Base-by-base conservation (phyloP, 2,329 filamentous ascomycete species). In the Alternaria burnsii region DNA sequence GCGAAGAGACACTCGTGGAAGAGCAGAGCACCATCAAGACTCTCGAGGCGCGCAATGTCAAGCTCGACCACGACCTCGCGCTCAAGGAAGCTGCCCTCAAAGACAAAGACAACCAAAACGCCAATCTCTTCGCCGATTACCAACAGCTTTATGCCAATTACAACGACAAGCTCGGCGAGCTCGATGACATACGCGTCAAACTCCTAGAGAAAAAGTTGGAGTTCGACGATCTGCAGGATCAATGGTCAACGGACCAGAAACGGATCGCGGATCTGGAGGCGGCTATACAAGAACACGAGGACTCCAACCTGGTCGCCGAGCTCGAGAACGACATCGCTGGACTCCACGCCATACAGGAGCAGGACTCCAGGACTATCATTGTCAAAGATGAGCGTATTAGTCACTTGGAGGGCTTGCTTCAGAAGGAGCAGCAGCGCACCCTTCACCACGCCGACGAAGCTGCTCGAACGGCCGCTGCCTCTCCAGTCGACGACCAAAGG, bases 321-420 rank as follows among this genome's bases (percentile, higher is more conserved):
- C 50, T 69, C 5, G 24, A 67, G 51, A 46, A 59, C 34, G 68
- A 71, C 38, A 44, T 68, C n/a, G 60, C 63, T 3, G 44, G 43
- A 20, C 40, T 66, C 14, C 41, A 59, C 10, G 44, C 28, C 44
- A 59, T 60, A 20, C 52, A 58, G n/a, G 61, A 70, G 14, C 69
- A 38, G 22, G 20, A n/a, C 30, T 36, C 22, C 20, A 22, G 62
- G 58, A 59, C 55, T 10, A 41, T 71, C 22, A 36, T 58, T 3
- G 62, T 73, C 62, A 73, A 71, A 52, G 69, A 73, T 47, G 65
- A 69, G 59, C 69, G 71, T 59, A 73, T 73, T 51, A 51, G 46
- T 26, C 55, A 66, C 28, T 65, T 73, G 40, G 71, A 73, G 52
- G 47, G 34, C 10, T 62, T 70, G 44, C 44, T 59, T 20, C 71